Percentiles rank a stretch among this genome's conserved stretches.
Conservation (phyloP, 768 basidiomycete species). For the Trametes gibbosa region DNA sequence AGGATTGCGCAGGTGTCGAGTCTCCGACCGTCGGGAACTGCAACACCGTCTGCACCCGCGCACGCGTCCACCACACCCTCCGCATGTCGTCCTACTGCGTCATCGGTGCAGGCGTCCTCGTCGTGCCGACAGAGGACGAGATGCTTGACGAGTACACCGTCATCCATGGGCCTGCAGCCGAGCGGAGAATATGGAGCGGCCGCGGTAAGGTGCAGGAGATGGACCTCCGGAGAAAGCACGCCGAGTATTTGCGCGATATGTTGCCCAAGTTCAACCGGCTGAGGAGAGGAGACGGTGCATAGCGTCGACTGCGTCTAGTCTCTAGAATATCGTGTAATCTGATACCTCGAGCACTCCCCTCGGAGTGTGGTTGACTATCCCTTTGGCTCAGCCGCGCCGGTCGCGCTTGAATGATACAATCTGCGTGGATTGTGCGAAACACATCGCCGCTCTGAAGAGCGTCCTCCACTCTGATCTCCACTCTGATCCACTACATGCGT, state of each 20-base stretch:
- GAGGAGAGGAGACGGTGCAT: slow-evolving; percentile 25
- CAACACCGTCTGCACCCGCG: slow-evolving; percentile 85
- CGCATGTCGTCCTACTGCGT: slow-evolving; percentile 78
- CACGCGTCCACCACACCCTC: slow-evolving; percentile 81
- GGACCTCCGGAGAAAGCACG: slow-evolving; percentile 82
- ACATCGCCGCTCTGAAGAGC: no score
- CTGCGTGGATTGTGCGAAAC: no score
- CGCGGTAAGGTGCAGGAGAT: slow-evolving; percentile 36
- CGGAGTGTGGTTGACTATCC: no score
- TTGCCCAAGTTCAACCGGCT: slow-evolving; percentile 71
- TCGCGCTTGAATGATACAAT: no score
- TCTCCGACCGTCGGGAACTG: slow-evolving; percentile 77
- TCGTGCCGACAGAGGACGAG: slow-evolving; percentile 79
- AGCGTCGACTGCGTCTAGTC: no score
- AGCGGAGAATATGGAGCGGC: slow-evolving; percentile 73
- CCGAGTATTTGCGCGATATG: slow-evolving; percentile 80
- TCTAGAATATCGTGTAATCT: no score
- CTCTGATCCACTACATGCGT: no score
- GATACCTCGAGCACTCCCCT: no score
- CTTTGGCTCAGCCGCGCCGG: no score
- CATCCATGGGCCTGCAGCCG: slow-evolving; percentile 73
- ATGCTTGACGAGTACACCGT: slow-evolving; percentile 79
- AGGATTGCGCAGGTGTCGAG: slow-evolving; percentile 69
- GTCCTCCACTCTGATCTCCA: no score
- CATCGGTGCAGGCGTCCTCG: slow-evolving; percentile 75